A percentile compares a stretch with the other conserved stretches of the same genome.
Conservation (phyloP, 163 green algal species). For the Chloromonas sp. region DNA sequence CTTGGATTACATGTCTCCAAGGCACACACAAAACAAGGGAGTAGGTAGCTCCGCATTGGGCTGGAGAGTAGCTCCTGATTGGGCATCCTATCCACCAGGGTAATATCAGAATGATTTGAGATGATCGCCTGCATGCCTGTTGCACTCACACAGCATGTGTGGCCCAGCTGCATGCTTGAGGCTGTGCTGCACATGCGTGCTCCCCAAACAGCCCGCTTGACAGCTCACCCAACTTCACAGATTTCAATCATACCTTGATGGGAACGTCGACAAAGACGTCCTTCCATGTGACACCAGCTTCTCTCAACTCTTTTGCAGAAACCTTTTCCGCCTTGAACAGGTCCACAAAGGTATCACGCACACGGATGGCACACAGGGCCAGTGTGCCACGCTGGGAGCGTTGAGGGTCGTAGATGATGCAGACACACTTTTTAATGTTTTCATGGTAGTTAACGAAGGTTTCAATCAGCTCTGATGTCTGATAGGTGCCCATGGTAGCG, state of each 20-base stretch:
- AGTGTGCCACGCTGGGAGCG: slow-evolving; percentile 41
- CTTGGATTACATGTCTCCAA: too few relatives aligned
- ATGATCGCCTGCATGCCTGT: too few relatives aligned
- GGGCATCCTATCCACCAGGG: too few relatives aligned
- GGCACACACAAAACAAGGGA: too few relatives aligned
- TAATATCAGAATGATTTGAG: too few relatives aligned
- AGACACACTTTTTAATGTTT: slow-evolving; percentile 96
- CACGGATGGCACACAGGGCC: slow-evolving; percentile 63
- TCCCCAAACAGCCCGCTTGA: too few relatives aligned
- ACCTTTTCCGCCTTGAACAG: slow-evolving; percentile 65
- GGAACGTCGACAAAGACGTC: slow-evolving; percentile 96
- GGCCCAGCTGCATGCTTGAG: too few relatives aligned
- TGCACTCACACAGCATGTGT: too few relatives aligned
- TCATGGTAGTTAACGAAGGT: slow-evolving; percentile 97
- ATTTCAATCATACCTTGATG: slow-evolving; percentile 53
- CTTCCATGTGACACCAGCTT: slow-evolving; percentile 70
- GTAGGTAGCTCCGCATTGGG: too few relatives aligned
- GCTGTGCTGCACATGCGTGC: too few relatives aligned
- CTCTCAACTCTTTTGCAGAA: slow-evolving; percentile 65
- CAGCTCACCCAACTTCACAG: too few relatives aligned
- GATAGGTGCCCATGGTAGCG: slow-evolving; percentile 82
- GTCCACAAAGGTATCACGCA: slow-evolving; percentile 86
- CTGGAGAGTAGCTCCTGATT: too few relatives aligned
- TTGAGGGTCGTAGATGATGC: slow-evolving; percentile 93
- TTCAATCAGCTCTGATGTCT: slow-evolving; percentile 96